These are phyloP conservation scores for Brassica nigra DNA, from an alignment of 345 rosid species.

Conservation along the genomic window DNA sequence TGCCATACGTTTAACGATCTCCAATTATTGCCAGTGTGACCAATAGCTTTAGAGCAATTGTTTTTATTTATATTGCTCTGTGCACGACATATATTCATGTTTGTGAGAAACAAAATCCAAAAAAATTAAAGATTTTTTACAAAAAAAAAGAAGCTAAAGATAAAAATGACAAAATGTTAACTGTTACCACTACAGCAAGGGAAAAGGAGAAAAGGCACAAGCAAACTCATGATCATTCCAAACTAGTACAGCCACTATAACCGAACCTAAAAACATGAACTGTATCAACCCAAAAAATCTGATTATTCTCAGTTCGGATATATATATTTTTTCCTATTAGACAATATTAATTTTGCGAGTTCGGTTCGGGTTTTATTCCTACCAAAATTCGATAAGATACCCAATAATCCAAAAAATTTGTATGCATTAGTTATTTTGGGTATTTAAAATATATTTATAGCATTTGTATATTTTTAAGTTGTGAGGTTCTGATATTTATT, in stretches of 20 bases:
- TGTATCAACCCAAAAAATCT: neutral
- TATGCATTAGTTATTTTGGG: neutral
- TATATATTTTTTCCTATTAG: too few relatives aligned
- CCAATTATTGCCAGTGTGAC: constrained; percentile 74
- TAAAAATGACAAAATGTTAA: constrained; percentile 7
- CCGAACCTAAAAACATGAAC: neutral
- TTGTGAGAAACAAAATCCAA: neutral
- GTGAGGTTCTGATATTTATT: neutral
- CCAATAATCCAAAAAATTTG: neutral
- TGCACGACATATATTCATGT: constrained; percentile 17
- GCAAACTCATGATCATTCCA: constrained; percentile 99
- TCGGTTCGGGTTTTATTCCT: neutral
- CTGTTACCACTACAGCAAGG: constrained; percentile 65
- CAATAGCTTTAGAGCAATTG: constrained; percentile 80
- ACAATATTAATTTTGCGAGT: neutral
- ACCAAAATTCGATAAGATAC: neutral
- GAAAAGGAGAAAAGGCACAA: constrained; percentile 89
- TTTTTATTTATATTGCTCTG: constrained; percentile 81
- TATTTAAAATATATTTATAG: neutral
- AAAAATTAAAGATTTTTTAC: too few relatives aligned
- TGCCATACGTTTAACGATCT: constrained; percentile 96
- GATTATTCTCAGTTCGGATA: neutral
- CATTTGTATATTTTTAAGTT: neutral
- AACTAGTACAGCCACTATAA: constrained; percentile 12
- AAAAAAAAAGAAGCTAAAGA: neutral